These are phyloP conservation scores for Phytophthora brassicae DNA, from an alignment of 352 stramenopile genomes.

Conservation along the genomic window DNA sequence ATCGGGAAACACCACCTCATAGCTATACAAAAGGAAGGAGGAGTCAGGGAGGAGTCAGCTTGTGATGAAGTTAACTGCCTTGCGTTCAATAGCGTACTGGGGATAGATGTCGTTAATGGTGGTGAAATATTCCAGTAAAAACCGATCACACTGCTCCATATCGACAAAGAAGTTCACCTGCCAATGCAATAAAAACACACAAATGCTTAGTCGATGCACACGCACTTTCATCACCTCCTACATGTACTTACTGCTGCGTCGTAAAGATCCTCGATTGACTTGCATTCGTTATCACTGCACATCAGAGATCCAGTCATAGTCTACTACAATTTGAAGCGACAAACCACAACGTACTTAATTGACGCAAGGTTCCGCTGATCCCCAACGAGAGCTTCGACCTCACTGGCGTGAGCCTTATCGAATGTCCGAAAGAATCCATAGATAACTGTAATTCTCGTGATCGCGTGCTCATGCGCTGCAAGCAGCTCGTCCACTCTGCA, in stretches of 20 bases:
- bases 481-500: slow-evolving; percentile 73
- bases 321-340: not conserved
- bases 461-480: slow-evolving; percentile 54
- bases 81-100: slow-evolving; percentile 46
- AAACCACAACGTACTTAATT: slow-evolving; percentile 23
- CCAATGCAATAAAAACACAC: not conserved
- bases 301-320: not conserved
- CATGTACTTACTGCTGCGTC: slow-evolving; percentile 37
- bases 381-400: slow-evolving; percentile 38
- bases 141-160: slow-evolving; percentile 87
- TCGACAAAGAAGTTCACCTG: slow-evolving; percentile 84
- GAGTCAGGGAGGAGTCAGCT: not conserved
- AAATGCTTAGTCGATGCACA: not conserved
- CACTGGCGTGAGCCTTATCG: slow-evolving; percentile 34
- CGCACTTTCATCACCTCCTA: not conserved
- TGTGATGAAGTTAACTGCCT: not conserved
- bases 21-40: slow-evolving; percentile 34
- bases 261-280: slow-evolving; percentile 46
- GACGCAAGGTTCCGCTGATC: slow-evolving; percentile 29
- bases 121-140: slow-evolving; percentile 75
- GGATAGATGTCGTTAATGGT: slow-evolving; percentile 85
- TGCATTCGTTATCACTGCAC: slow-evolving; percentile 32
- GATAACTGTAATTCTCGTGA: slow-evolving; percentile 60
- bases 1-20: slow-evolving; percentile 66
- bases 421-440: slow-evolving; percentile 72